Evolutionary conservation across 2,329 filamentous ascomycete species (phyloP).

Genomic region (Tolypocladium endophyticum): DNA sequence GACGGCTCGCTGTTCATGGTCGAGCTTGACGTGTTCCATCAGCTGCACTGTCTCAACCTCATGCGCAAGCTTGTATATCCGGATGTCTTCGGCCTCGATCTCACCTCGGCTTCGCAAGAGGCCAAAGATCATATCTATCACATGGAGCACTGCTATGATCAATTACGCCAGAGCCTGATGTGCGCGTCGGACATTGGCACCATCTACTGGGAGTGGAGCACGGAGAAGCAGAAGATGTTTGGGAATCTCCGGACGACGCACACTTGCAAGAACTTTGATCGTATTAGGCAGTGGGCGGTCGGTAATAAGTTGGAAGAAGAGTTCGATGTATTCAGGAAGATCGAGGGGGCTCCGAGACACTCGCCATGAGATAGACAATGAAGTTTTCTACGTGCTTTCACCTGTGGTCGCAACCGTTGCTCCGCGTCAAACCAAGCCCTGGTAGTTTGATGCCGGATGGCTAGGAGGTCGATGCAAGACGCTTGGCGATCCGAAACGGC

Average conservation of each 20-base stretch:
- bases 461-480: neutral
- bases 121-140: conserved; percentile 18
- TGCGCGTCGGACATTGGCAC: conserved; percentile 43
- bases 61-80: conserved; percentile 36
- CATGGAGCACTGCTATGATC: conserved; percentile 42
- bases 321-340: neutral
- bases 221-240: conserved; percentile 35
- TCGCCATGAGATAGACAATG: neutral
- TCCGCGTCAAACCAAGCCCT: neutral
- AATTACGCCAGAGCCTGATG: conserved; percentile 41
- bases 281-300: conserved; percentile 17
- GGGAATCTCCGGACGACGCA: conserved; percentile 40
- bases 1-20: conserved; percentile 43
- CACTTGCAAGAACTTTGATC: conserved; percentile 42
- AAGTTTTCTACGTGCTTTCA: neutral
- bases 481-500: neutral
- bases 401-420: neutral
- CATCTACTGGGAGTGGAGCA: conserved; percentile 39
- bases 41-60: conserved; percentile 39
- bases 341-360: neutral
- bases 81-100: conserved; percentile 32
- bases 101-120: conserved; percentile 20
- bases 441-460: neutral
- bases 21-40: conserved; percentile 45
- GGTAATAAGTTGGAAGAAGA: neutral